Base-by-base conservation (phyloP, 441 rosid species). In the Bocquillonia castaneifolia region DNA sequence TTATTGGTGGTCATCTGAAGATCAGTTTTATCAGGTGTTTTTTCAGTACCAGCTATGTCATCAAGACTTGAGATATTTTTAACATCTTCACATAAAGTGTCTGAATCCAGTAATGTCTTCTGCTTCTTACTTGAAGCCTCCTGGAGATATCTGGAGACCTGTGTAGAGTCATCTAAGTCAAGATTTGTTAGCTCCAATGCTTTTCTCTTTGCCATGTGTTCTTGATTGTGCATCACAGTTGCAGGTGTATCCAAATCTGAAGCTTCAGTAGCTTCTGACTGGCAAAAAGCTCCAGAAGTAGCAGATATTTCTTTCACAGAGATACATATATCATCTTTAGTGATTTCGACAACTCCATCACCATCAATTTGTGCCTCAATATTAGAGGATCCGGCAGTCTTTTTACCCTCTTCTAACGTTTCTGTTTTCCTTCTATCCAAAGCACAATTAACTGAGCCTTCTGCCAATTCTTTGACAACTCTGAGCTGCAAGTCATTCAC, bases 91-190 rank as follows among this genome's bases (percentile, higher is more conserved):
- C 66, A 51, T 28, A 72, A 69, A 34, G 64, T 60, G 70, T 78
- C 78, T 64, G 58, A 66, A 77, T 70, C 63, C 60, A 75, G 53
- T 64, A 47, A 31, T 64, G 67, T 84, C 81, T 85, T 78, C 78
- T 77, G 92, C 72, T 78, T 90, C 77, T 83, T 83, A 64, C 73
- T 59, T 69, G 79, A 69, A 66, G 61, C 72, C 72, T 72, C 81
- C 18, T 70, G 76, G 54, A 59, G 20, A 76, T 70, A 79, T 64
- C 75, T 75, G 65, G 74, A 66, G 76, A 64, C 47, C 25, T 36
- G 68, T 56, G 32, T 42, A 20, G 68, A 54, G 37, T 73, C 74
- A 71, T 69, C 67, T 51, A 51, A 50, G 40, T 14, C 66, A 50
- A 23, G 23, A 77, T 42, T 62, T 59, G 58, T 67, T 37, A 73